phyloP scores from a whole-genome alignment of 2,329 filamentous ascomycete genomes.

The Arachnopeziza araneosa region DNA sequence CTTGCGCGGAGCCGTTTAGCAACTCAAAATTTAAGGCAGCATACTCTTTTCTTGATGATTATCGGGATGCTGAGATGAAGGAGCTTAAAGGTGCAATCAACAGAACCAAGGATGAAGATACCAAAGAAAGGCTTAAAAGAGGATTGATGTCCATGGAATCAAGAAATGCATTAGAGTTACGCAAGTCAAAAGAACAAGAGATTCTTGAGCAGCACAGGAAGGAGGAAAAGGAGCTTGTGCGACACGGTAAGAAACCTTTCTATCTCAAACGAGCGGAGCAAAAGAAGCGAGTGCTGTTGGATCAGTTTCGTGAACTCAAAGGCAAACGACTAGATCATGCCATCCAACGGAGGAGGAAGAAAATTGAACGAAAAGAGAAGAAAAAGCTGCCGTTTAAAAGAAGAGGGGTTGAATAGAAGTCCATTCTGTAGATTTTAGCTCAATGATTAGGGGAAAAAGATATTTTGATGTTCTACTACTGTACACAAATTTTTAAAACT shows the following conservation, averaged over 20 bases:
- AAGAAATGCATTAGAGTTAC: conserved; percentile 62
- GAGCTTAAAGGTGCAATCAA: conserved; percentile 65
- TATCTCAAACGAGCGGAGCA: conserved; percentile 89
- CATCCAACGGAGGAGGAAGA: conserved; percentile 85
- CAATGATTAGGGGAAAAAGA: neutral
- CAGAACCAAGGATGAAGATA: conserved; percentile 58
- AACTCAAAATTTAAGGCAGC: conserved; percentile 59
- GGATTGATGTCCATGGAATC: conserved; percentile 75
- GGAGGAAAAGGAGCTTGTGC: conserved; percentile 78
- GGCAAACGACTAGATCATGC: conserved; percentile 77
- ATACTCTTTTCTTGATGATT: conserved; percentile 84
- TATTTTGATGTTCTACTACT: neutral
- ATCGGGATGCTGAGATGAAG: conserved; percentile 76
- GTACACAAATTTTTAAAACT: neutral
- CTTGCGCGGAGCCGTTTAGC: conserved; percentile 50
- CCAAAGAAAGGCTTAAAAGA: conserved; percentile 66
- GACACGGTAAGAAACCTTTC: conserved; percentile 86
- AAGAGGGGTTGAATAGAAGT: conserved; percentile 27
- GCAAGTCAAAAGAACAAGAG: conserved; percentile 63
- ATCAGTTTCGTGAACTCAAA: conserved; percentile 78
- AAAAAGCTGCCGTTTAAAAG: conserved; percentile 61
- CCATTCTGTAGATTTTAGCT: neutral
- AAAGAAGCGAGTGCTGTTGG: conserved; percentile 76
- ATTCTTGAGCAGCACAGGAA: conserved; percentile 70
- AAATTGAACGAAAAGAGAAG: conserved; percentile 79